Evolutionary conservation across 352 stramenopile species (phyloP), one percentile per base, ranked within the genome.

Genomic region (Globisporangium splendens): DNA sequence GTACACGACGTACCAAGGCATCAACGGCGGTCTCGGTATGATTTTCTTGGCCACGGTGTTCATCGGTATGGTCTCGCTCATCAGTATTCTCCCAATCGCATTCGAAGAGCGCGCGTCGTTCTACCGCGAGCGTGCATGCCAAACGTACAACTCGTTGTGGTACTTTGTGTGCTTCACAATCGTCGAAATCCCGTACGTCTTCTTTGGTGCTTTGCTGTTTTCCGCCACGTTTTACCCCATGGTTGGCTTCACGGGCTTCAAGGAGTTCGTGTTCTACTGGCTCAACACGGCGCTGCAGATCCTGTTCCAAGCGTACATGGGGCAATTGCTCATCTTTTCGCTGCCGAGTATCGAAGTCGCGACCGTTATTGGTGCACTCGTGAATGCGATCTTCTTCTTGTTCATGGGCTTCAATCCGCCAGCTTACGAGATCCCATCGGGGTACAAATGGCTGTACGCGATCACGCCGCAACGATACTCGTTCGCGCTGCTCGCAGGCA

Each of bases 371-470:
- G 58, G 50, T 39, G 47, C 55, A 22, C 47, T 71, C 18, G 14
- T 80, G 14, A 70, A 74, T 54, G 61, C 69, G 38, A 65, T 86
- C 57, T 82, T 82, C 62, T 63, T 81, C 41, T 49, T 79, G 1
- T 78, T 86, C 63, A 70, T 71, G 58, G 77, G 75, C 14, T 80
- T 77, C 63, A 72, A 73, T 35, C 70, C 70, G 5, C 67, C 70
- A 18, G 42, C 64, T 4, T 28, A 20, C 1, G 12, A 38, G 10
- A 74, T 77, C 41, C 66, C 69, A 12, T 69, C 17, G 14, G 49
- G 49, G 17, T 54, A 54, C 49, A 5, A 39, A 3, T 54, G 49
- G 49, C 28, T 54, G n/a, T 69, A 69, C 55, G 52, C 56, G 42
- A 66, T 73, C 42, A 68, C 28, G n/a, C 61, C 61, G 17, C 62